A percentile compares a stretch with the other conserved stretches of the same genome.
phyloP scores from a whole-genome alignment of 495 filamentous ascomycete genomes.

The Penicillium canariense region DNA sequence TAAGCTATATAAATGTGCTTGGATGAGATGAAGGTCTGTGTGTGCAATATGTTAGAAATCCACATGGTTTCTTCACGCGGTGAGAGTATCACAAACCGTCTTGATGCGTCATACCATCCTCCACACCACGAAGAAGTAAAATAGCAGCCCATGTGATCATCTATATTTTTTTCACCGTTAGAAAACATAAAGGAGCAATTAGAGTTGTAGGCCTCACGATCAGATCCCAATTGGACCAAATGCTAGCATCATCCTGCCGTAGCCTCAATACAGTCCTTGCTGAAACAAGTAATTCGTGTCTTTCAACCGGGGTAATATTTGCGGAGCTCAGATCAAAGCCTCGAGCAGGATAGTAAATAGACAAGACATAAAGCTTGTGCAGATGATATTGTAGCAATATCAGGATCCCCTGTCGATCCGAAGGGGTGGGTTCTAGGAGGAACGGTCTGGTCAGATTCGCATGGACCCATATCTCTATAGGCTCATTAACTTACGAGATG shows the following conservation, averaged over 20 bases:
- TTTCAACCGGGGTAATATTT: constrained; percentile 33
- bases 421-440: constrained; percentile 29
- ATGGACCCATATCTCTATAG: background rate
- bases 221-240: constrained; percentile 46
- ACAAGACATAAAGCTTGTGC: constrained; percentile 43
- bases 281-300: constrained; percentile 39
- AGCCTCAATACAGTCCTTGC: constrained; percentile 36
- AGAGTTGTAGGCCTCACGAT: constrained; percentile 18
- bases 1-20: constrained; percentile 35
- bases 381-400: constrained; percentile 42
- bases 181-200: background rate
- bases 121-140: constrained; percentile 38
- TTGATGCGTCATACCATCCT: constrained; percentile 39
- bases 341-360: constrained; percentile 45
- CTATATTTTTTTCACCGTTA: constrained; percentile 9
- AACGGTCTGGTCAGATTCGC: background rate
- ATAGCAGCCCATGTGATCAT: constrained; percentile 46
- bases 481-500: constrained; percentile 26
- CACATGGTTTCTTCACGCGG: background rate
- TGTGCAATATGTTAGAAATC: background rate
- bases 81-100: constrained; percentile 27
- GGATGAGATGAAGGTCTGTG: constrained; percentile 35
- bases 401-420: constrained; percentile 36
- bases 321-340: constrained; percentile 41
- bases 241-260: constrained; percentile 38